Conservation (phyloP, 1,284 basidiomycete genomes). For the Pseudozyma pruni region DNA sequence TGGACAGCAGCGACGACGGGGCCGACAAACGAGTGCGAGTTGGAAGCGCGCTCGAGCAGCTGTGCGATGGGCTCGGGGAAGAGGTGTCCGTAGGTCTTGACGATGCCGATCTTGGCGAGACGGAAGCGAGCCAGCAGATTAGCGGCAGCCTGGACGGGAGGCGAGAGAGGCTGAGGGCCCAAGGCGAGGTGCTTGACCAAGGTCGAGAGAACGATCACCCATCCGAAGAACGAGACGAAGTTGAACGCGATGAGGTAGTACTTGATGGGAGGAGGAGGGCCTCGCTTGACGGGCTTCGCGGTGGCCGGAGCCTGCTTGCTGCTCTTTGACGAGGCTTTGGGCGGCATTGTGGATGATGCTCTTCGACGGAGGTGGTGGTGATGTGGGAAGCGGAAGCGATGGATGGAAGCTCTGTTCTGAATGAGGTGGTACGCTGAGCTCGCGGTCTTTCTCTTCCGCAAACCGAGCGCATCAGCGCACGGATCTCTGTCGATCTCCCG, state of each 20-base stretch:
- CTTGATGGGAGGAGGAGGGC: constrained; percentile 32
- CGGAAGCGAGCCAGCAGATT: constrained; percentile 48
- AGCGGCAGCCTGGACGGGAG: constrained; percentile 30
- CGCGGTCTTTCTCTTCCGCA: no score
- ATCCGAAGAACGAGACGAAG: constrained; percentile 60
- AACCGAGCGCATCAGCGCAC: no score
- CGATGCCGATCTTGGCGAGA: constrained; percentile 45
- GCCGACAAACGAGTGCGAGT: constrained; percentile 54
- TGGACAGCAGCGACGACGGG: constrained; percentile 56
- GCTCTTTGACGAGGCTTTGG: constrained; percentile 23
- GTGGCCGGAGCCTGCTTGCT: constrained; percentile 17
- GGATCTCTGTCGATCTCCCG: constrained; percentile 2
- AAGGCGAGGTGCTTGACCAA: constrained; percentile 56
- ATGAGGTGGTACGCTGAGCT: no score
- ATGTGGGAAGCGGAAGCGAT: background rate
- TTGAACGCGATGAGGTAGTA: constrained; percentile 58
- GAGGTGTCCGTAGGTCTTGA: constrained; percentile 43
- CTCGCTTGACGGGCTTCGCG: constrained; percentile 30
- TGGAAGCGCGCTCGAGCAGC: constrained; percentile 49
- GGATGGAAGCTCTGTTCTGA: background rate
- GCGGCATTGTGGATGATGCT: constrained; percentile 27
- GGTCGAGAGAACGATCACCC: constrained; percentile 55
- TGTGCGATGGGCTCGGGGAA: constrained; percentile 39
- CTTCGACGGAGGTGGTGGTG: background rate
- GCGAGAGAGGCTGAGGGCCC: constrained; percentile 45